Evolutionary conservation across 129 eudicot species (phyloP).

Genomic region (Logfia minima): DNA sequence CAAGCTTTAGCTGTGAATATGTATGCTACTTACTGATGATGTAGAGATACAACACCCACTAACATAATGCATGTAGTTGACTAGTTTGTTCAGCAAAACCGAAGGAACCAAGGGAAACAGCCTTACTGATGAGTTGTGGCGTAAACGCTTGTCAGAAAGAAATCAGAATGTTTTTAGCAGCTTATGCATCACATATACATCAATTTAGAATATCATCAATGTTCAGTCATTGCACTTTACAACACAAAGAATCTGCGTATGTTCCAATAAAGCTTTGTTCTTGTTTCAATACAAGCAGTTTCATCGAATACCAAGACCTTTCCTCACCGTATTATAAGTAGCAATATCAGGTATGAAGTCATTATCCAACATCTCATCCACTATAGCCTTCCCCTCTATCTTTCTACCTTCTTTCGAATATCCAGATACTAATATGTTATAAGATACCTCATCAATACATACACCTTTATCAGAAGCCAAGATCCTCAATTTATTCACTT

Average conservation of each 20-base stretch:
- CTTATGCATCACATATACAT: background rate
- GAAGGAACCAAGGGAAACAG: too few species aligned
- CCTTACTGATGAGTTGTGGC: too few species aligned
- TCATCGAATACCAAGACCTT: constrained; percentile 46
- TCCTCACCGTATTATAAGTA: constrained; percentile 66
- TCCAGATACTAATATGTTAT: constrained; percentile 67
- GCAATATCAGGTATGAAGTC: constrained; percentile 69
- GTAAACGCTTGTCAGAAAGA: too few species aligned
- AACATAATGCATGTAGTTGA: too few species aligned
- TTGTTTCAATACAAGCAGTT: background rate
- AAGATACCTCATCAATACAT: constrained; percentile 60
- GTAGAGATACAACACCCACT: too few species aligned
- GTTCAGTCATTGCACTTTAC: too few species aligned
- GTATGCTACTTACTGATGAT: too few species aligned
- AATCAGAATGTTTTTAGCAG: too few species aligned
- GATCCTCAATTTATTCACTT: constrained; percentile 65
- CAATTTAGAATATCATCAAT: background rate
- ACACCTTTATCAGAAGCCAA: constrained; percentile 70
- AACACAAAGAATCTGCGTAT: background rate
- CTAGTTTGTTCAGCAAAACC: too few species aligned
- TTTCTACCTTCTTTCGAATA: constrained; percentile 64
- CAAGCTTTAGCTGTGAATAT: too few species aligned
- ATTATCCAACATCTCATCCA: constrained; percentile 87
- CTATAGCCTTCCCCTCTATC: constrained; percentile 63
- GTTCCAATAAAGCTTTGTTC: background rate